phyloP scores from a whole-genome alignment of 495 filamentous ascomycete genomes.

The Neurospora africana region DNA sequence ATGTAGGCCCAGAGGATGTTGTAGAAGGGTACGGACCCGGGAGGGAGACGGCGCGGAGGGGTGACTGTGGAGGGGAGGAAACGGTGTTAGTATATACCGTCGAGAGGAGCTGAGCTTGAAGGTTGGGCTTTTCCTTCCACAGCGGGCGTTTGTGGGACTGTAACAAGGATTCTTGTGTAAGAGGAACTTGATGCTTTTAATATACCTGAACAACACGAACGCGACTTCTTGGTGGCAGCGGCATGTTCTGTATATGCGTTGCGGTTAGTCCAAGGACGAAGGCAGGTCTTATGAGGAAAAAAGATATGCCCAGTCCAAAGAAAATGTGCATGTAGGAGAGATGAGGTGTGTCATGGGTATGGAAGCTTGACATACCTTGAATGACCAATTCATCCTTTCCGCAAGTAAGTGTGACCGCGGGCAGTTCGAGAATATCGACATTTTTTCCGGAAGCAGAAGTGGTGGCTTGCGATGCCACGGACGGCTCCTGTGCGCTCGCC shows the following conservation, averaged over 20 bases:
- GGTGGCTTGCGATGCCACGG: neutral
- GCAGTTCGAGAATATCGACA: slow-evolving; percentile 15
- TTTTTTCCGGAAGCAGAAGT: neutral
- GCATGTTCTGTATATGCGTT: neutral
- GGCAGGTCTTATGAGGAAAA: neutral
- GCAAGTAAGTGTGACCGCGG: slow-evolving; percentile 15
- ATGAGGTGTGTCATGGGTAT: neutral
- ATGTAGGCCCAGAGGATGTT: slow-evolving; percentile 75
- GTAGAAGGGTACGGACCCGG: slow-evolving; percentile 54
- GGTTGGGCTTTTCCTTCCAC: neutral
- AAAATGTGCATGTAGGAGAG: neutral
- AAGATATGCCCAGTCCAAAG: neutral
- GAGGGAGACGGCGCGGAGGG: neutral
- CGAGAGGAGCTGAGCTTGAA: neutral
- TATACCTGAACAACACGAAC: neutral
- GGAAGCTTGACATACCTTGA: slow-evolving; percentile 5
- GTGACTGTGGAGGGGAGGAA: neutral
- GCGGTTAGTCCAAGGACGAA: neutral
- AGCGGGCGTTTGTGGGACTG: neutral
- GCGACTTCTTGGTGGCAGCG: neutral
- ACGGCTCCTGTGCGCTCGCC: neutral
- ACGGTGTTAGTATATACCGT: neutral
- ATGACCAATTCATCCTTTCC: slow-evolving; percentile 12
- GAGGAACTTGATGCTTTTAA: neutral
- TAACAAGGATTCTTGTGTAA: neutral